Evolutionary conservation across 768 basidiomycete genomes (phyloP).

Genomic region (Lentinula raphanica): DNA sequence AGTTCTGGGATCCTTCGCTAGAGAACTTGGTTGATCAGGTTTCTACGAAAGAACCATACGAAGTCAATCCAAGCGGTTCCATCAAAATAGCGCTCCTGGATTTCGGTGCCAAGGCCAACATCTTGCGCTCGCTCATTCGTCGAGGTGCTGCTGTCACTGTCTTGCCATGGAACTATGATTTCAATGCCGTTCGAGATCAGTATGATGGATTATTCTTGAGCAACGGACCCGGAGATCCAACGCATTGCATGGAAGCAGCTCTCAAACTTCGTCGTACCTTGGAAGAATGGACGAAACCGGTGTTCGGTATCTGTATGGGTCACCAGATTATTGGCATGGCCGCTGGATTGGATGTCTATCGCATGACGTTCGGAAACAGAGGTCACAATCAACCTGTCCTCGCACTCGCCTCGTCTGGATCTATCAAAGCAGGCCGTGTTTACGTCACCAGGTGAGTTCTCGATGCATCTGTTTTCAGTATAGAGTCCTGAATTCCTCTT

Average conservation of each 20-base stretch:
- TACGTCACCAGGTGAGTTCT: conserved; percentile 85
- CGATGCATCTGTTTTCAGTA: neutral
- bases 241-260: conserved; percentile 82
- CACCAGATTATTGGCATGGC: conserved; percentile 98
- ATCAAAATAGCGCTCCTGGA: conserved; percentile 94
- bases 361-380: conserved; percentile 99
- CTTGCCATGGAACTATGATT: conserved; percentile 96
- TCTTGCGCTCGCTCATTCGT: conserved; percentile 85
- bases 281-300: conserved; percentile 84
- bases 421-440: conserved; percentile 91
- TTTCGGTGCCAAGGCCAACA: conserved; percentile 98
- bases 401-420: conserved; percentile 88
- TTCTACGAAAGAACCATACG: conserved; percentile 80
- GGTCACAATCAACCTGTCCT: conserved; percentile 99
- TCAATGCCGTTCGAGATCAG: conserved; percentile 84
- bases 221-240: conserved; percentile 95
- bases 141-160: conserved; percentile 92
- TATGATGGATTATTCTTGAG: conserved; percentile 94
- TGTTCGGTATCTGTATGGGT: conserved; percentile 99
- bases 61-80: conserved; percentile 80
- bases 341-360: conserved; percentile 91
- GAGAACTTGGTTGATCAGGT: conserved; percentile 95
- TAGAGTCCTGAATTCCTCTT: conserved; percentile 2
- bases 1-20: conserved; percentile 88
- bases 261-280: conserved; percentile 76